Evolutionary conservation across 371 early-diverging fungal genomes (phyloP), one percentile per base, ranked within the genome.

Genomic region (Conidiobolus incongruus): DNA sequence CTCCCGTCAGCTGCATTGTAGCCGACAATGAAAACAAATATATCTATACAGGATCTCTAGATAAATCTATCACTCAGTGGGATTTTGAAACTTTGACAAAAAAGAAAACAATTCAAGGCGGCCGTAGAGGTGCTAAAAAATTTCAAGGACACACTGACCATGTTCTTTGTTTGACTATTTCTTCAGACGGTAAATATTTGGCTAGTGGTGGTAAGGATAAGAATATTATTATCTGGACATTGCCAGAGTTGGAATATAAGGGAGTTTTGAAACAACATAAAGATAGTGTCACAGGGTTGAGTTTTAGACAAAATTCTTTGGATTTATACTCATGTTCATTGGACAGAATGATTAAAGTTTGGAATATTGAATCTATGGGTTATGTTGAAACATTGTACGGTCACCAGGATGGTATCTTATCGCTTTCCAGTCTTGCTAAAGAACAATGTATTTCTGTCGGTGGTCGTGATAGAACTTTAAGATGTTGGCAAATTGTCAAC

Each of bases 371-470:
- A 52, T 87, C 88, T 51, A 54, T 77, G 49, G 60, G 73, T 7
- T 96, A 93, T 60, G 70, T 96, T 44, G 97, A 96, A 55, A 94
- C 97, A 16, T 55, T 96, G 55, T 72, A 51, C 34, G 97, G 97
- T 16, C 97, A 96, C 55, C 95, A 93, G 60, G 95, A 94, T 58
- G 59, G 63, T 26, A 75, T 91, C 48, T 66, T 72, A 1, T 56
- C 56, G 20, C 69, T 96, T 20, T 82, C 76, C 60, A 66, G 84
- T 40, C 62, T 93, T 52, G 61, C 63, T 17, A 63, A 75, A 35
- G 95, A 94, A 53, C 79, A 83, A 22, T 94, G 94, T 51, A 67
- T 96, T 15, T 79, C 93, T n/a, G 65, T 74, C 10, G 97, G 97
- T 22, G 68, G 79, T 7, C 74, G 97, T 35, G 97, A 96, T 56